Evolutionary conservation across 108 stramenopile genomes (phyloP), one percentile per base, ranked within the genome.

Genomic region (Skeletonema costatum): DNA sequence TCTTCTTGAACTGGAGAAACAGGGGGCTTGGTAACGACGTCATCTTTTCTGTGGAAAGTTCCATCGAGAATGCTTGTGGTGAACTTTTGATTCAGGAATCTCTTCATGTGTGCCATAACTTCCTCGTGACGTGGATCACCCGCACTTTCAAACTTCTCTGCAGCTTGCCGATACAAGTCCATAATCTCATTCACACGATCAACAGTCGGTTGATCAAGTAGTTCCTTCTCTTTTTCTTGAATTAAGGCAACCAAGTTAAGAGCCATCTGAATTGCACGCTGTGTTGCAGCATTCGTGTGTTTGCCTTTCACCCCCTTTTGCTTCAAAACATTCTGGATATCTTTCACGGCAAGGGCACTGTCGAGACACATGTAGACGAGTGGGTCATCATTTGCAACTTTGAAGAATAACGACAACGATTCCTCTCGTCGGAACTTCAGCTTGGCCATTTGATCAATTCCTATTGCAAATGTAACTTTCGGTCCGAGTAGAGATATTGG

Each of bases 351-450:
- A 56, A 91, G 88, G 32, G 87, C 91, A 62, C 89, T 90, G 64
- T 92, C 90, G 17, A 88, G 91, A 77, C 92, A 93, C 95, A 96
- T 94, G 80, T 90, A 94, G 79, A 96, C 92, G 38, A 96, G 78
- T 4, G 92, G 93, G 79, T 96, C 95, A 74, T 92, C 90, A 32
- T 89, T 83, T 59, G 90, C 90, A 33, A 88, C 85, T 81, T 94
- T 96, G 88, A 96, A 93, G 68, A 96, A 93, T 13, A 93, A 79
- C 1, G 92, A 93, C 31, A 96, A 77, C 31, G 92, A 93, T 61
- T 96, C 92, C 76, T 93, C 87, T 76, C 92, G 82, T 38, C 92
- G 88, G 64, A 96, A 94, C 76, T 93, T 94, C 31, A 93, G 79
- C 64, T 94, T 93, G 29, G 92, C 90, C 86, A 96, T 73, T 68